Evolutionary conservation across 768 basidiomycete genomes (phyloP), one percentile per base, ranked within the genome.

Genomic region (Trametes elegans): DNA sequence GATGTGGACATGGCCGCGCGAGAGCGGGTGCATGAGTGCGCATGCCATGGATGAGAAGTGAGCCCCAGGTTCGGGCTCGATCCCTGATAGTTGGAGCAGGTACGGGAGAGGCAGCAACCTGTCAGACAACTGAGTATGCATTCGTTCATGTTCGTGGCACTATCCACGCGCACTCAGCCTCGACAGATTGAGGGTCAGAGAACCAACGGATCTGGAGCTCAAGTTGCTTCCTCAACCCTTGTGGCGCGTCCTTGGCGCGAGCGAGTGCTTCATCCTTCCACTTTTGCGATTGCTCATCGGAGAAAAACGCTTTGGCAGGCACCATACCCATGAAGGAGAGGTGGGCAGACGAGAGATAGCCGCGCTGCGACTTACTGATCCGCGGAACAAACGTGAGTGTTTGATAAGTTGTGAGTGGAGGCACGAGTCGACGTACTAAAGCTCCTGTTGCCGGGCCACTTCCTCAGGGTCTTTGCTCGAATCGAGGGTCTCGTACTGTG

Each of bases 1-100:
- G 35, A 61, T 55, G 36, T 68, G 67, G 5, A 57, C 55, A 18
- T 32, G 18, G 10, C 55, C 55, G 5, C 55, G 55, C 3, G 55
- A 57, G 6, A 50, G 35, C 3, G 55, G 46, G 13, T 50, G 55
- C 32, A 45, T 40, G 34, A 50, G 27, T 2, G 47, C 16, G 3
- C 39, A 39, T 1, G 36, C 31, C 46, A 49, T 55, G n/a, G 53
- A 48, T 18, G 53, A 55, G 23, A 48, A 55, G 3, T 47, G 53
- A 8, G 31, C 4, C 4, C 23, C 23, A 0, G 46, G 46, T 8
- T 11, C 16, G 14, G 40, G 45, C 23, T 48, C 41, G 5, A 41
- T 19, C 10, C n/a, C 36, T 9, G 53, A 31, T 3, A 18, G 19
- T 7, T 23, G 39, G 46, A 48, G 49, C 24, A 55, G 49, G 5